Base-by-base conservation (phyloP, 192 early-diverging fungal genomes). In the Entophlyctis helioformis region DNA sequence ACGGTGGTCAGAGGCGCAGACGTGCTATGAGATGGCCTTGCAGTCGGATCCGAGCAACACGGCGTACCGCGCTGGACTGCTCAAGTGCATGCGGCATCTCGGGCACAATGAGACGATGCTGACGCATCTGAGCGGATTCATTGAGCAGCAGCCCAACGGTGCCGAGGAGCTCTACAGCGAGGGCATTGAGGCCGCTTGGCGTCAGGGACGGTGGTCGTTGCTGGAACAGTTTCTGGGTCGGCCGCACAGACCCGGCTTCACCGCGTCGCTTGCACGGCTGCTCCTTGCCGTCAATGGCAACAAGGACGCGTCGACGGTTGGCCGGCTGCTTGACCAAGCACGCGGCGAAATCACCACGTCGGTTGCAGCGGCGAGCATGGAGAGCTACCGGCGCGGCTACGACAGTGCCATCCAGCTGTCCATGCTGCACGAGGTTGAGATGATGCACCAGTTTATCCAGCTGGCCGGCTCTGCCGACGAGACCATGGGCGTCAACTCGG, bases 81-180 rank as follows among this genome's bases (percentile, higher is more conserved):
- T 83, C 19, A 78, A 79, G 33, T 80, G 78, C 47, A 54, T 82
- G 16, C 81, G 78, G 1, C 78, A 84, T 55, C 69, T 73, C 29
- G 78, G 82, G 84, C 3, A 54, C 42, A 32, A 18, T 44, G 75
- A 79, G 39, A 68, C 75, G 0, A 55, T 79, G 35, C 40, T 81
- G 24, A 69, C 50, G 21, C 59, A 72, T 37, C 56, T 71, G 2
- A 55, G 57, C n/a, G 74, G 71, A 2, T 50, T 61, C 9, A 34
- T 56, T 1, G 31, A 55, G 6, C 13, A 41, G 6, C 59, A 81
- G 33, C 65, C 73, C 12, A 39, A 64, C 0, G 82, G 81, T 77
- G 48, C 53, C 7, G n/a, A 57, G 6, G 44, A 41, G 2, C 46
- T 83, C 18, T 67, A 64, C 16, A 53, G 70, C 0, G 64, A 59